Conservation (phyloP, 257 asterid genomes). For the Gardenia jasminoides region DNA sequence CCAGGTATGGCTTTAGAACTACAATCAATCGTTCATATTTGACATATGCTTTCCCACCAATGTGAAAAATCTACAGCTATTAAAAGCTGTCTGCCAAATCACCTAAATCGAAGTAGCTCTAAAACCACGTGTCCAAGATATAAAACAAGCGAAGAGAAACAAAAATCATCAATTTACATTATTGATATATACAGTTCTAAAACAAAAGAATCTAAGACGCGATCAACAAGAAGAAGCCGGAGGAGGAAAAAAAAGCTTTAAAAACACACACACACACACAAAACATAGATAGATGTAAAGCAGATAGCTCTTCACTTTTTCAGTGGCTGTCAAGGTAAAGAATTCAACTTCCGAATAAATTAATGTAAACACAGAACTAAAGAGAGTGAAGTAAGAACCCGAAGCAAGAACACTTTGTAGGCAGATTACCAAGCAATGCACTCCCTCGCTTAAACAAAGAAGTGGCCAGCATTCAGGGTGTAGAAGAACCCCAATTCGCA, state of each 20-base stretch:
- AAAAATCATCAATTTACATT: background rate
- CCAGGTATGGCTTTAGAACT: background rate
- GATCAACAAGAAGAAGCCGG: background rate
- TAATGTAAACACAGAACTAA: too few relatives aligned
- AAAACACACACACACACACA: too few relatives aligned
- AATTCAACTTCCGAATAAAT: too few relatives aligned
- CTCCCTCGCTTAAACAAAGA: too few relatives aligned
- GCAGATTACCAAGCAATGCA: too few relatives aligned
- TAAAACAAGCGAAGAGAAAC: background rate
- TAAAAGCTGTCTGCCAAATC: background rate
- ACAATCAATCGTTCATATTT: background rate
- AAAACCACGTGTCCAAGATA: background rate
- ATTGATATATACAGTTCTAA: background rate
- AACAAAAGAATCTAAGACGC: background rate
- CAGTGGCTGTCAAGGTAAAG: background rate
- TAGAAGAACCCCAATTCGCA: too few relatives aligned
- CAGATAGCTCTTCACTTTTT: background rate
- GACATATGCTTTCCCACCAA: background rate
- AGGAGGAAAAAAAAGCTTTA: too few relatives aligned
- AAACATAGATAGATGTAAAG: background rate
- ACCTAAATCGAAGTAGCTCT: background rate
- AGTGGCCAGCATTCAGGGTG: too few relatives aligned
- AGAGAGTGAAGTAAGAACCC: too few relatives aligned
- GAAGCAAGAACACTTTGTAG: too few relatives aligned
- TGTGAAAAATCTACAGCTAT: background rate